Base-by-base conservation (phyloP, 2,329 filamentous ascomycete species). In the Hypoxylon sp. region DNA sequence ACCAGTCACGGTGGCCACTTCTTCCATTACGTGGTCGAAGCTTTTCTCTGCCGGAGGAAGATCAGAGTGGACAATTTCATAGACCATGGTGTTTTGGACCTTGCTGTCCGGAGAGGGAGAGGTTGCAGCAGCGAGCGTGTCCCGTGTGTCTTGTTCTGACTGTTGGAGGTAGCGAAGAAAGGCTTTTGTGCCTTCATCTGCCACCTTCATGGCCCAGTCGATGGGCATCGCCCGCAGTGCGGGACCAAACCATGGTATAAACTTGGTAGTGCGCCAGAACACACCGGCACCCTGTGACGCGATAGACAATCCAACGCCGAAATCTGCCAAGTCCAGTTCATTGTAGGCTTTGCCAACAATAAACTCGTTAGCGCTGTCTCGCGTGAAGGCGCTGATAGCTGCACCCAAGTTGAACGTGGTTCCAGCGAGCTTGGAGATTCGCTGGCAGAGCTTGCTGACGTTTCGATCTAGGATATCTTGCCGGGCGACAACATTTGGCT, bases 311-410 rank as follows among this genome's bases (percentile, higher is more conserved):
- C 38, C 27, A 11, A 42, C 16, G 9, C 38, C 38, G n/a, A 45
- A 51, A 16, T 45, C 29, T 34, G 46, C 48, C 34, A 38, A 17
- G 20, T 40, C 55, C 3, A 57, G 50, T 30, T 50, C 42, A 40
- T 54, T 37, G 31, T 57, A 57, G n/a, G 34, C 16, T 20, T 58
- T 58, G 11, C 41, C 45, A 7, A 58, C 26, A n/a, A 55, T 51
- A 25, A 41, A 58, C n/a, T 55, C 51, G 19, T 55, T 51, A 9
- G 25, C 41, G 8, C 42, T 41, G 25, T 58, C 55, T 26, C 55
- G 37, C 15, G 37, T 29, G 38, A 58, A 51, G 4, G 55, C 55
- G 17, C 21, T 55, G 27, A 55, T 21, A 5, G 55, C 51, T 9
- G 50, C 45, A 29, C 55, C 51, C 17, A 57, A 35, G 36, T 58